A percentile compares a stretch with the other conserved stretches of the same genome.
These are phyloP conservation scores for Debaryomycetaceae sp. DNA, from an alignment of 1,139 yeast species.

Conservation along the genomic window DNA sequence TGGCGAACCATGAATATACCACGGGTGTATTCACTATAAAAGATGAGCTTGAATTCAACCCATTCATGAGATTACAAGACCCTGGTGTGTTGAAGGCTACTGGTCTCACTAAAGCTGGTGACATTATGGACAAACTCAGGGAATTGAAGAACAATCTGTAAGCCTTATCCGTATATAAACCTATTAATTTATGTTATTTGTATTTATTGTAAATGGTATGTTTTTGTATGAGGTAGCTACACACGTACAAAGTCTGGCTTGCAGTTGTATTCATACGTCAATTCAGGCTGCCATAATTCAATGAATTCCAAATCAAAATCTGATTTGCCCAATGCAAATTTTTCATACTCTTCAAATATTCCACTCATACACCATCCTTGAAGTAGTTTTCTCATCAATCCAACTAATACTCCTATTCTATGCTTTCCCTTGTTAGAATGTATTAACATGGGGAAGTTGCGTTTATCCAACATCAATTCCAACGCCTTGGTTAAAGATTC, in stretches of 20 bases:
- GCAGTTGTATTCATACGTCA: constrained; percentile 27
- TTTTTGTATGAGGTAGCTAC: constrained; percentile 2
- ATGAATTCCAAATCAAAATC: constrained; percentile 80
- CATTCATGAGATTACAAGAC: constrained; percentile 78
- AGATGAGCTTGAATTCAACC: constrained; percentile 81
- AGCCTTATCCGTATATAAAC: not conserved
- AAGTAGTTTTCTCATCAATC: constrained; percentile 74
- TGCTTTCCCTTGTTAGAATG: constrained; percentile 97
- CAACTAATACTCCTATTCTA: constrained; percentile 87
- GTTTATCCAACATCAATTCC: constrained; percentile 58
- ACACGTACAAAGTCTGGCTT: constrained; percentile 38
- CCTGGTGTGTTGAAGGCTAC: constrained; percentile 50
- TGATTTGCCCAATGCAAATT: constrained; percentile 90
- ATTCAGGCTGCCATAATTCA: constrained; percentile 47
- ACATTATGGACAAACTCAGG: constrained; percentile 65
- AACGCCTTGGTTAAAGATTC: constrained; percentile 60
- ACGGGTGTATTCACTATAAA: constrained; percentile 83
- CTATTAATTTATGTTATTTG: not conserved
- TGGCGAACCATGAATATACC: constrained; percentile 58
- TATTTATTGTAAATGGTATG: not conserved
- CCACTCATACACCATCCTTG: constrained; percentile 96
- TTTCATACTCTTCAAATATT: constrained; percentile 88
- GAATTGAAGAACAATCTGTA: constrained; percentile 59
- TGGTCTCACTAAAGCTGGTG: constrained; percentile 35
- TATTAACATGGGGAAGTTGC: constrained; percentile 80